Evolutionary conservation across 1,284 basidiomycete genomes (phyloP).

Genomic region (Malassezia globosa): DNA sequence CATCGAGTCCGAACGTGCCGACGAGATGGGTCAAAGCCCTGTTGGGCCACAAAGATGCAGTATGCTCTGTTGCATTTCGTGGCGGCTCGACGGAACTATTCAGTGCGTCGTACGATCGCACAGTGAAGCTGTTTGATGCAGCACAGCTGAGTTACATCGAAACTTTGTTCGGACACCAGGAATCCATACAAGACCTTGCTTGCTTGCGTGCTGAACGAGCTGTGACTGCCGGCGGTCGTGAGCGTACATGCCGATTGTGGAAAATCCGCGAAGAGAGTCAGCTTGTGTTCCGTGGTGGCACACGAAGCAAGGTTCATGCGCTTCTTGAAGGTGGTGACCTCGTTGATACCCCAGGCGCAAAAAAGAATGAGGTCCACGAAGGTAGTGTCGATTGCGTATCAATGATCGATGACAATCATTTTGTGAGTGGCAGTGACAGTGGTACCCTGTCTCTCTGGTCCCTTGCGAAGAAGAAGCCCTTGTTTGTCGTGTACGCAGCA

Average conservation of each 20-base stretch:
- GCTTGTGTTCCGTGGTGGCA: slow-evolving; percentile 86
- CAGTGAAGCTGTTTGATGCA: slow-evolving; percentile 79
- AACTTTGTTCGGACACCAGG: slow-evolving; percentile 94
- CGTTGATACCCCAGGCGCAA: slow-evolving; percentile 47
- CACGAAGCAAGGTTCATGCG: slow-evolving; percentile 57
- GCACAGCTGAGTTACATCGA: slow-evolving; percentile 82
- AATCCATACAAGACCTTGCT: slow-evolving; percentile 66
- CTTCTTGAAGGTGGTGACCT: slow-evolving; percentile 66
- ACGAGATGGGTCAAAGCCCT: slow-evolving; percentile 62
- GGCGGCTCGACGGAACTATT: slow-evolving; percentile 63
- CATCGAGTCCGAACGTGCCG: not conserved
- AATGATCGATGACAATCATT: slow-evolving; percentile 86
- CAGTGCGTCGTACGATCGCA: slow-evolving; percentile 77
- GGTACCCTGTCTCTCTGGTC: slow-evolving; percentile 78
- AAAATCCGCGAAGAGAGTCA: slow-evolving; percentile 93
- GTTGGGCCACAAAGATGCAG: slow-evolving; percentile 38
- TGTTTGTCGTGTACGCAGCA: slow-evolving; percentile 70
- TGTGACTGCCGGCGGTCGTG: slow-evolving; percentile 74
- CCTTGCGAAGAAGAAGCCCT: slow-evolving; percentile 88
- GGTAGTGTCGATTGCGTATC: slow-evolving; percentile 82
- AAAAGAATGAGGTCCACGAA: slow-evolving; percentile 53
- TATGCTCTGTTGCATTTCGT: slow-evolving; percentile 67
- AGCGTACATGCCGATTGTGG: slow-evolving; percentile 88
- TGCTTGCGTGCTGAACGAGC: slow-evolving; percentile 71
- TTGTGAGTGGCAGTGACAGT: slow-evolving; percentile 86